Base-by-base conservation (phyloP, 2,329 filamentous ascomycete species). In the Alternaria hordeiaustralica region DNA sequence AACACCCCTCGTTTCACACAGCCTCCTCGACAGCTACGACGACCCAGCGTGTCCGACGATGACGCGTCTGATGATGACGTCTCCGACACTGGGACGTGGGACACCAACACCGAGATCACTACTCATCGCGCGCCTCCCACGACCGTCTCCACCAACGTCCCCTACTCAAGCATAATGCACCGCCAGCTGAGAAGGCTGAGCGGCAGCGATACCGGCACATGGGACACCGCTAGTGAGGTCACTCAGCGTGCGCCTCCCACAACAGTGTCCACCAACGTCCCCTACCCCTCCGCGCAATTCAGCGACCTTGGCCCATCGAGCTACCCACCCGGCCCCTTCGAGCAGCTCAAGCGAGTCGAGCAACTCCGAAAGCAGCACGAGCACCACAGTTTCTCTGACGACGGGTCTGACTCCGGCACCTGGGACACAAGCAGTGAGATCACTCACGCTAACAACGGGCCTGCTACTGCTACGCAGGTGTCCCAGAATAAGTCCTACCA, bases 391-490 rank as follows among this genome's bases (percentile, higher is more conserved):
- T 54, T 59, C 41, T 62, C 60, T 23, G 60, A 62, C 8, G 60
- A 62, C 23, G 57, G 56, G 28, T 63, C 61, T 4, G 61, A 63
- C 44, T 50, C 56, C 15, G 61, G 61, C 8, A 63, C 61, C 11
- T 63, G 61, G 61, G 60, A 63, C 11, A 63, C 60, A 15, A 63
- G 60, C 51, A 63, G 61, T 45, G 61, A 63, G 28, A 51, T 60
- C 18, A 63, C 61, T 23, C 61, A 63, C 13, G 60, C 60, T 9
- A 63, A 63, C 44, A 60, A 63, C 15, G 60, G 60, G 5, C 60
- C 60, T 13, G 49, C 60, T 25, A 63, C 60, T 13, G 49, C 60
- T 25, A 63, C 60, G 12, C 12, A 51, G 4, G 60, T 63, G 18
- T 63, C 60, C 9, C 21, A 47, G 15, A 61, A 63, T 9, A 49